These are phyloP conservation scores for Byssoonygena ceratinophila DNA, from an alignment of 2,329 filamentous ascomycete species.

Conservation along the genomic window DNA sequence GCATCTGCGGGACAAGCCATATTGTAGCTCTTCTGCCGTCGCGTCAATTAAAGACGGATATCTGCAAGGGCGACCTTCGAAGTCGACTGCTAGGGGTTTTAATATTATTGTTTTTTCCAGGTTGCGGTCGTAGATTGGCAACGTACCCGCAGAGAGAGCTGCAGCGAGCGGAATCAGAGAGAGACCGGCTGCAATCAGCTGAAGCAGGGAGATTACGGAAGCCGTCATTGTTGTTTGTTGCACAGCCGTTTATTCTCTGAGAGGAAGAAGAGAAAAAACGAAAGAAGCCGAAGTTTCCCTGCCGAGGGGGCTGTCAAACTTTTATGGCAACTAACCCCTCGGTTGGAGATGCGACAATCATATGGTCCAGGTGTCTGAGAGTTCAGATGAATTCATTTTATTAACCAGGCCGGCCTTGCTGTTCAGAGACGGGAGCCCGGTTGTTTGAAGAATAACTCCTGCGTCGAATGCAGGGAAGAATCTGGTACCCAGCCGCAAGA, in stretches of 20 bases:
- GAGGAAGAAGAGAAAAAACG: neutral
- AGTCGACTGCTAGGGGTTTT: neutral
- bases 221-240: neutral
- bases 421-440: no score
- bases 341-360: neutral
- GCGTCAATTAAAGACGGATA: conserved; percentile 40
- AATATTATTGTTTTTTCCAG: neutral
- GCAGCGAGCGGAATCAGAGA: neutral
- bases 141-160: neutral
- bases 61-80: neutral
- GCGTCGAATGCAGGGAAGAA: neutral
- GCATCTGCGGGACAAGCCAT: conserved; percentile 40
- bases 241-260: no score
- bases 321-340: neutral
- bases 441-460: neutral
- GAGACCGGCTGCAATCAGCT: neutral
- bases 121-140: neutral
- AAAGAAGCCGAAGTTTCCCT: neutral
- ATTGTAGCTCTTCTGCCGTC: conserved; percentile 42
- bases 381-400: neutral
- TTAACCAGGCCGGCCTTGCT: neutral
- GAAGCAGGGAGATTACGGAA: neutral
- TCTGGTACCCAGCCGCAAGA: neutral
- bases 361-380: neutral
- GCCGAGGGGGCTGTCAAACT: neutral